phyloP scores from a whole-genome alignment of 1,284 basidiomycete genomes.

The Boletus hoseneyae region DNA sequence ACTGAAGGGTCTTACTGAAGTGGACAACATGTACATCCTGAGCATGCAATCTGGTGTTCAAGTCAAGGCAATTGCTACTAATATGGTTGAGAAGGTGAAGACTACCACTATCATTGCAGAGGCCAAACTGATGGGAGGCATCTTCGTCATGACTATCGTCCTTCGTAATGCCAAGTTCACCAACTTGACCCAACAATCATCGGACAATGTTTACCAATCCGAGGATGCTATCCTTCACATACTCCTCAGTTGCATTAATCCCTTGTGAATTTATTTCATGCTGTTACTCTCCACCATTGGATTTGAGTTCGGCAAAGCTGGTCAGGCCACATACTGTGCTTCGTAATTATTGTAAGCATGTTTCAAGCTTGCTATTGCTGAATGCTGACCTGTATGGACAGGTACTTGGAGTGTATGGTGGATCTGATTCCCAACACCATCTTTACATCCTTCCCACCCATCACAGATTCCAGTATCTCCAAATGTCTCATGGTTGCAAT shows the following conservation, averaged over 20 bases:
- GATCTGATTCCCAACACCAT: conserved; percentile 29
- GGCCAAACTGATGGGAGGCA: conserved; percentile 24
- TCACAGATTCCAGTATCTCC: conserved; percentile 33
- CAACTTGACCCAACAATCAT: conserved; percentile 32
- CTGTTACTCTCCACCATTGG: conserved; percentile 33
- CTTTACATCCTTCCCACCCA: conserved; percentile 35
- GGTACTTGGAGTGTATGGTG: conserved; percentile 30
- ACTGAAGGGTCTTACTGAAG: conserved; percentile 23
- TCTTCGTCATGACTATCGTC: conserved; percentile 34
- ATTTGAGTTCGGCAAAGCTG: conserved; percentile 34
- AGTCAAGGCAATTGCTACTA: conserved; percentile 27
- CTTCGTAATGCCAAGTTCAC: conserved; percentile 32
- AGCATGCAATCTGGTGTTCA: conserved; percentile 21
- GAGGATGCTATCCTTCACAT: conserved; percentile 30
- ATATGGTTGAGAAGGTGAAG: conserved; percentile 19
- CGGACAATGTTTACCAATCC: conserved; percentile 32
- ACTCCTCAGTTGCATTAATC: conserved; percentile 23
- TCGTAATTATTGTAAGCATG: conserved; percentile 27
- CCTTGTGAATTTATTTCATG: conserved; percentile 30
- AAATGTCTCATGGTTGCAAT: conserved; percentile 28
- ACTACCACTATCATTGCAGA: conserved; percentile 23
- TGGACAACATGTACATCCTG: conserved; percentile 27
- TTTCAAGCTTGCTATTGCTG: background rate
- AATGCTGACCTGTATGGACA: conserved; percentile 7
- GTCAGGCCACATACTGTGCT: conserved; percentile 33